Percentiles rank a stretch among this genome's conserved stretches.
phyloP scores from a whole-genome alignment of 768 basidiomycete species.

The Cubamyces lactineus region DNA sequence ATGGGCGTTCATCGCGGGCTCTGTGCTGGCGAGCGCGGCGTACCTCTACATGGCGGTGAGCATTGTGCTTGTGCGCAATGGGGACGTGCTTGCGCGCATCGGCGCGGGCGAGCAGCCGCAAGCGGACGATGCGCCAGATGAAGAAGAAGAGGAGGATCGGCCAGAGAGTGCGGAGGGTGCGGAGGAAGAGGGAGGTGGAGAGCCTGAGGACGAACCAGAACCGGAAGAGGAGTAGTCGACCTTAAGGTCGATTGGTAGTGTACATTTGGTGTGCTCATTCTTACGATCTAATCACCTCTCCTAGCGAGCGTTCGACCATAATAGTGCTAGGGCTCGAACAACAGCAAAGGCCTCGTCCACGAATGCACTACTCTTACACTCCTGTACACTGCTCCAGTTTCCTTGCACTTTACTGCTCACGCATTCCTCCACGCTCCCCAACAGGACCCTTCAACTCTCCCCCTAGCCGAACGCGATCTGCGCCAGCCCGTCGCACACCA shows the following conservation, averaged over 20 bases:
- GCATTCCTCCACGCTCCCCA: no score
- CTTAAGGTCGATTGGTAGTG: no score
- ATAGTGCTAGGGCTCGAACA: no score
- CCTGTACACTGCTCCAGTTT: no score
- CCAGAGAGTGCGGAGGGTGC: background rate
- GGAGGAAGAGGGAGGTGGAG: background rate
- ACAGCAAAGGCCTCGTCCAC: no score
- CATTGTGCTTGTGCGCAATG: constrained; percentile 11
- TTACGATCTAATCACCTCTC: no score
- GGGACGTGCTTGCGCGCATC: background rate
- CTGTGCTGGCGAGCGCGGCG: constrained; percentile 44
- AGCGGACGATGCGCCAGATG: background rate
- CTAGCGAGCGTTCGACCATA: no score
- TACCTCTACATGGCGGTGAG: constrained; percentile 34
- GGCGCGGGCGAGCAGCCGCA: background rate
- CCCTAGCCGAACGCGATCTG: background rate
- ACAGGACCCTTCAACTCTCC: no score
- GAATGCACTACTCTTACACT: no score
- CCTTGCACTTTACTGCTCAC: no score
- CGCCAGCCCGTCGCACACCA: constrained; percentile 11
- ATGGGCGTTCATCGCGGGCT: constrained; percentile 56
- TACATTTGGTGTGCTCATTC: no score
- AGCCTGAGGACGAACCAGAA: background rate
- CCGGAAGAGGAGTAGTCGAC: no score
- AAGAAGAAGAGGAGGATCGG: background rate